Percentiles rank a stretch among this genome's conserved stretches.
These are phyloP conservation scores for Adansonia gregorii DNA, from an alignment of 441 rosid species.

Conservation along the genomic window DNA sequence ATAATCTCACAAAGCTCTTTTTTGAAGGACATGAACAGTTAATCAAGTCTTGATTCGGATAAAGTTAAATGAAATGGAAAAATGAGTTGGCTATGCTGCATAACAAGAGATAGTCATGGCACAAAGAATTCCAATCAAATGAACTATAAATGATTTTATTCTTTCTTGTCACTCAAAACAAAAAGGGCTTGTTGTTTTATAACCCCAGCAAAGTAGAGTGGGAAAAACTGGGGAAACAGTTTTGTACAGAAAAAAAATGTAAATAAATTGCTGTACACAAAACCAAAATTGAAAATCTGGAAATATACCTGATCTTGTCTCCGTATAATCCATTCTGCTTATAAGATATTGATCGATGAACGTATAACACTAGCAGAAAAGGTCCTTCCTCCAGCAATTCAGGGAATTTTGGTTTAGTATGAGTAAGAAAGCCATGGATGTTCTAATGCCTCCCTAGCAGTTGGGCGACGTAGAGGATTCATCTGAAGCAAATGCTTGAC, in stretches of 20 bases:
- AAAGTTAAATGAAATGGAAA: background rate
- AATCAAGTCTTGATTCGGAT: background rate
- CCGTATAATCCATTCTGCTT: too few species aligned
- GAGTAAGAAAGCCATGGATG: constrained; percentile 79
- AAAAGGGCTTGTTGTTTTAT: constrained; percentile 15
- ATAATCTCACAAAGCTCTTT: too few species aligned
- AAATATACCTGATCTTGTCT: background rate
- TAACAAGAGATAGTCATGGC: background rate
- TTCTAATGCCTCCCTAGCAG: constrained; percentile 74
- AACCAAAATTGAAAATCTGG: constrained; percentile 26
- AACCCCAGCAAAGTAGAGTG: constrained; percentile 22
- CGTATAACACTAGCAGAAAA: background rate
- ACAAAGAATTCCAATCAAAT: constrained; percentile 8
- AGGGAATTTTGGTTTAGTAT: constrained; percentile 36
- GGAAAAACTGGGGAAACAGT: too few species aligned
- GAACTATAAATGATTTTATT: constrained; percentile 20
- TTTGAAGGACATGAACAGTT: too few species aligned
- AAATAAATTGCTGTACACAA: constrained; percentile 22
- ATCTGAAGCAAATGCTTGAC: constrained; percentile 69
- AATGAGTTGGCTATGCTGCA: constrained; percentile 4
- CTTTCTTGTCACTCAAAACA: constrained; percentile 21
- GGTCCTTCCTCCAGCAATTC: constrained; percentile 14
- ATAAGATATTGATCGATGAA: background rate
- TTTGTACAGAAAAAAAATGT: constrained; percentile 2
- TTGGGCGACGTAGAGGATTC: constrained; percentile 75